A percentile compares a stretch with the other conserved stretches of the same genome.
These are phyloP conservation scores for Colletotrichum tropicale DNA, from an alignment of 2,329 filamentous ascomycete species.

Conservation along the genomic window DNA sequence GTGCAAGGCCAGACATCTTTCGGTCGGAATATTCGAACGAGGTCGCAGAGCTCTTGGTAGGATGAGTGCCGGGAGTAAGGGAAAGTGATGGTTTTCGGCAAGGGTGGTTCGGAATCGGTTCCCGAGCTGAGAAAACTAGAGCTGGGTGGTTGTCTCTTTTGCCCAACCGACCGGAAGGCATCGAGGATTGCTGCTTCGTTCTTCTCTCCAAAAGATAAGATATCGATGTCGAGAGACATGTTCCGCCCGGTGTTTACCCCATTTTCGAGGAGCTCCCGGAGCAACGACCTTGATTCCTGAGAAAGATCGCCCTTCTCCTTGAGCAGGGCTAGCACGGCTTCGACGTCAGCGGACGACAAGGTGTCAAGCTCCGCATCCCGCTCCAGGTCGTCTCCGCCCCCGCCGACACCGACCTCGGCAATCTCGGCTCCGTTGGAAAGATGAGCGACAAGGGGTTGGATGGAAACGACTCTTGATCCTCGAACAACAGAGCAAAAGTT, in stretches of 20 bases:
- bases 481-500: conserved; percentile 59
- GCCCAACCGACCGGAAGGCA: conserved; percentile 27
- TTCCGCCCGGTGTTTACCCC: conserved; percentile 31
- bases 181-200: conserved; percentile 29
- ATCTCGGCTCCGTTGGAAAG: conserved; percentile 65
- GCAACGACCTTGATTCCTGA: conserved; percentile 20
- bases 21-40: conserved; percentile 73
- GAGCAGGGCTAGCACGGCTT: conserved; percentile 46
- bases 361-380: conserved; percentile 70
- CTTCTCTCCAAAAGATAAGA: conserved; percentile 28
- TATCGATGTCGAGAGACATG: conserved; percentile 35
- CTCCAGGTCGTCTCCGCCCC: conserved; percentile 77
- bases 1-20: conserved; percentile 86
- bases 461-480: conserved; percentile 67
- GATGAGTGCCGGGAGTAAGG: conserved; percentile 92
- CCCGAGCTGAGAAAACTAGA: not conserved
- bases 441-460: conserved; percentile 78
- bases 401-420: conserved; percentile 77
- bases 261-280: conserved; percentile 17
- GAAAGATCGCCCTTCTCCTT: conserved; percentile 20
- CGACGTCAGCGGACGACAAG: conserved; percentile 56
- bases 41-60: conserved; percentile 75
- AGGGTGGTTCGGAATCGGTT: not conserved
- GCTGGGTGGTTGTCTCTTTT: conserved; percentile 21
- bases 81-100: conserved; percentile 61